Conservation (phyloP, 805 yeast genomes). For the Ogataea haglerorum region DNA sequence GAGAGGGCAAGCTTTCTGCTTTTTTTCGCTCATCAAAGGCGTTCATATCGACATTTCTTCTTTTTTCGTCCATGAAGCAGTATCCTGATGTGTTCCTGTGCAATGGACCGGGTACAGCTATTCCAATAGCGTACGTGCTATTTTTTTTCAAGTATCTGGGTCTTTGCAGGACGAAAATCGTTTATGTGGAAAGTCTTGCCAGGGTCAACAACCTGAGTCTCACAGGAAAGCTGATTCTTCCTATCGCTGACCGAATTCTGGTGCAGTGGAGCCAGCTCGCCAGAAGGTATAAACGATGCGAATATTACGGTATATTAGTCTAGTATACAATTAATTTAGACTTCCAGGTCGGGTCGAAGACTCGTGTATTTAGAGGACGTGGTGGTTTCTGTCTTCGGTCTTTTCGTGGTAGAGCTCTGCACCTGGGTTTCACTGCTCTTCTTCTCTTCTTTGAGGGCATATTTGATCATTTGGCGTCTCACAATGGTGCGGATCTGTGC, state of each 20-base stretch:
- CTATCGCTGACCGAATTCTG: conserved; percentile 69
- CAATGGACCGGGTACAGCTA: conserved; percentile 85
- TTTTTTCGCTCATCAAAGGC: conserved; percentile 33
- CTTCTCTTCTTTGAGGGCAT: conserved; percentile 40
- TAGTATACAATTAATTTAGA: conserved; percentile 25
- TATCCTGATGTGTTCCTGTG: conserved; percentile 36
- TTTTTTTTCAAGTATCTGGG: conserved; percentile 49
- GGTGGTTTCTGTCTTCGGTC: background rate
- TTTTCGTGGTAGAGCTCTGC: background rate
- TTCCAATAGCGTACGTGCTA: conserved; percentile 61
- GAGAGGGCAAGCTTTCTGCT: conserved; percentile 34
- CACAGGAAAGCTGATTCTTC: conserved; percentile 69
- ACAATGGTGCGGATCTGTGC: conserved; percentile 49
- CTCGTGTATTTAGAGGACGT: background rate
- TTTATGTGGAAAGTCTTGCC: conserved; percentile 86
- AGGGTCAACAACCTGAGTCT: conserved; percentile 72
- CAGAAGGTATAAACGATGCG: conserved; percentile 52
- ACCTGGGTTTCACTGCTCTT: background rate
- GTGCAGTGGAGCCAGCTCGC: conserved; percentile 85
- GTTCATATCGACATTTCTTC: conserved; percentile 21
- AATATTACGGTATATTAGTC: conserved; percentile 75
- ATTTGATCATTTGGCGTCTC: conserved; percentile 48
- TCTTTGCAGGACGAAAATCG: conserved; percentile 48
- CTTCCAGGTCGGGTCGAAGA: conserved; percentile 1
- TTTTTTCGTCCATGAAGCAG: conserved; percentile 8